Evolutionary conservation across 306 rosid genomes (phyloP).

Genomic region (Gleditsia sinensis): DNA sequence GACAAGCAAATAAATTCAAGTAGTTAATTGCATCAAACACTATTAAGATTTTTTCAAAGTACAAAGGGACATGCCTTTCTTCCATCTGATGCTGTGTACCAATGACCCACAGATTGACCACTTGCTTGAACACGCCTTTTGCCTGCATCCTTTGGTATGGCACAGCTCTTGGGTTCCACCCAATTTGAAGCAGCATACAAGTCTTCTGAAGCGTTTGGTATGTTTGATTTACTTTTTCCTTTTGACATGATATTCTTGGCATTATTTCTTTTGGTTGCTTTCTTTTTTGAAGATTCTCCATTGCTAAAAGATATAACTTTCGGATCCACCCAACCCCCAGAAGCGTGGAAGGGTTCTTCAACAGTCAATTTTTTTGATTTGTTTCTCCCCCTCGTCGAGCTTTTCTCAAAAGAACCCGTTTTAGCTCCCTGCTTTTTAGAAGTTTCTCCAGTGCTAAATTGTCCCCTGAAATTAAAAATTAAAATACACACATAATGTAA

Average conservation of each 20-base stretch:
- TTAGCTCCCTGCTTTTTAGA: conserved; percentile 48
- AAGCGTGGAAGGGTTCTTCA: conserved; percentile 46
- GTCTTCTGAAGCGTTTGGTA: conserved; percentile 39
- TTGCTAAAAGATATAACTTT: conserved; percentile 32
- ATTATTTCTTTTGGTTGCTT: conserved; percentile 46
- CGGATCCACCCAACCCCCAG: conserved; percentile 65
- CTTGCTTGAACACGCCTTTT: conserved; percentile 66
- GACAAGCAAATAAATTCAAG: conserved; percentile 3
- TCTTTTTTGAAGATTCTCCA: conserved; percentile 49
- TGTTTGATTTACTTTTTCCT: conserved; percentile 38
- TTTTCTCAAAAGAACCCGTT: conserved; percentile 33
- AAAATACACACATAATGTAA: conserved; percentile 15
- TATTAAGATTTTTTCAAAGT: not conserved
- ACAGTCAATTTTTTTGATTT: conserved; percentile 33
- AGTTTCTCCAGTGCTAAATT: conserved; percentile 64
- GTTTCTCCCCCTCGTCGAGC: conserved; percentile 47
- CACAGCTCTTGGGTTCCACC: conserved; percentile 67
- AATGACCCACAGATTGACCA: conserved; percentile 74
- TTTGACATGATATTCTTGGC: conserved; percentile 48
- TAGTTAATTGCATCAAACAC: conserved; percentile 18
- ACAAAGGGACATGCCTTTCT: conserved; percentile 55
- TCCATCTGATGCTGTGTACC: conserved; percentile 81
- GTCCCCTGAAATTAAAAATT: conserved; percentile 67
- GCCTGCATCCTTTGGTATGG: conserved; percentile 66
- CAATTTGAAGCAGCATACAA: conserved; percentile 55